Evolutionary conservation across 2,329 filamentous ascomycete genomes (phyloP).

Genomic region (Colletotrichum trifolii): DNA sequence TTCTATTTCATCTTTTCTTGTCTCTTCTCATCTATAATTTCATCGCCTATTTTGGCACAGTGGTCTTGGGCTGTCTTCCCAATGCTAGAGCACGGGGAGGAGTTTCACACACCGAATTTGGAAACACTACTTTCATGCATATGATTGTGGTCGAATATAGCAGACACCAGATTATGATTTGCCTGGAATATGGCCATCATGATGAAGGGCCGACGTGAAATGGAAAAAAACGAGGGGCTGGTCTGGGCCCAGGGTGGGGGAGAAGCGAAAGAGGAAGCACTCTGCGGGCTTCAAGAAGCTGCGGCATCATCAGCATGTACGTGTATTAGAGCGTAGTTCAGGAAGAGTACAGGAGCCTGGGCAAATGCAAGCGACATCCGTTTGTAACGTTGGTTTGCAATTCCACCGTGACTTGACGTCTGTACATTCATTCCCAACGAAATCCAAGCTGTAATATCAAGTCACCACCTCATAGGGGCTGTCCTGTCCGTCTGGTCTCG

Average conservation of each 20-base stretch:
- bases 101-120: slow-evolving; percentile 30
- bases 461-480: too few species aligned
- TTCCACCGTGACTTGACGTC: background rate
- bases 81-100: slow-evolving; percentile 28
- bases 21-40: slow-evolving; percentile 37
- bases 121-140: slow-evolving; percentile 33
- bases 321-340: slow-evolving; percentile 35
- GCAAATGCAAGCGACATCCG: slow-evolving; percentile 31
- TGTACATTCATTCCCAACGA: too few species aligned
- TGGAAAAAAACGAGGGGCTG: slow-evolving; percentile 18
- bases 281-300: slow-evolving; percentile 12
- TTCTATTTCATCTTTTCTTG: slow-evolving; percentile 35
- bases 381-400: slow-evolving; percentile 6
- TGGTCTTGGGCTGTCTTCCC: slow-evolving; percentile 33
- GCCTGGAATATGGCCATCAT: slow-evolving; percentile 31
- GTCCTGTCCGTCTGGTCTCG: too few species aligned
- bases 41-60: slow-evolving; percentile 29
- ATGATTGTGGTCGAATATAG: slow-evolving; percentile 37
- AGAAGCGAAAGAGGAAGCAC: slow-evolving; percentile 5
- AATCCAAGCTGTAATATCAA: too few species aligned
- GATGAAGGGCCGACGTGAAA: slow-evolving; percentile 34
- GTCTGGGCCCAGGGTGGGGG: slow-evolving; percentile 1
- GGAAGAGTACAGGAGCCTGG: slow-evolving; percentile 26
- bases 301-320: slow-evolving; percentile 29
- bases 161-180: slow-evolving; percentile 33